phyloP scores from a whole-genome alignment of 2,329 filamentous ascomycete genomes.

The Dothideomycetes sp. region DNA sequence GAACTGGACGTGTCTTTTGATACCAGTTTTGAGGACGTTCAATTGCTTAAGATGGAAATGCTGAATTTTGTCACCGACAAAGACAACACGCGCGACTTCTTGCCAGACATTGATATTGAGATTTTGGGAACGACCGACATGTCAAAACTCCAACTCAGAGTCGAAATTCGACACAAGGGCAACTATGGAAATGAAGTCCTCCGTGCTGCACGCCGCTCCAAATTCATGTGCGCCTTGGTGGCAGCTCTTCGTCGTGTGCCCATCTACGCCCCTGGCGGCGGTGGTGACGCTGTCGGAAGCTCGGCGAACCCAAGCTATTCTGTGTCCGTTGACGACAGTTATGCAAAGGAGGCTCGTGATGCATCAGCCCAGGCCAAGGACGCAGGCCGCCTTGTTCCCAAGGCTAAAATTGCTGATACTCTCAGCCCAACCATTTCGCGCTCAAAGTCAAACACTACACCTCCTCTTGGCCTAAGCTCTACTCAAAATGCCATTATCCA shows the following conservation, averaged over 20 bases:
- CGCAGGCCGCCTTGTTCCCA: conserved; percentile 53
- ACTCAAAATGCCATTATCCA: conserved; percentile 31
- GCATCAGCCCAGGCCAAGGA: conserved; percentile 39
- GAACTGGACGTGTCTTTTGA: conserved; percentile 73
- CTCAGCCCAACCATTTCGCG: conserved; percentile 6
- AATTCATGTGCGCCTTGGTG: conserved; percentile 92
- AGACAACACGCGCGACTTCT: conserved; percentile 86
- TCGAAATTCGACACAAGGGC: conserved; percentile 78
- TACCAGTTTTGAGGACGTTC: conserved; percentile 81
- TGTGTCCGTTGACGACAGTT: conserved; percentile 60
- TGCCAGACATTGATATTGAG: conserved; percentile 68
- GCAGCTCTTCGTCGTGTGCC: conserved; percentile 77
- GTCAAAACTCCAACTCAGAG: conserved; percentile 73
- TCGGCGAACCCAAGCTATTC: conserved; percentile 68
- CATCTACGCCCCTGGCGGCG: conserved; percentile 71
- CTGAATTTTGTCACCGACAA: conserved; percentile 70
- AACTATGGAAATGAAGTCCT: conserved; percentile 61
- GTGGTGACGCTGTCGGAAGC: conserved; percentile 48
- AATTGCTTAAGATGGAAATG: conserved; percentile 75
- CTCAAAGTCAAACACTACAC: conserved; percentile 16
- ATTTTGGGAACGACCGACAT: conserved; percentile 71
- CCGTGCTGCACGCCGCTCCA: conserved; percentile 70
- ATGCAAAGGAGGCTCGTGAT: conserved; percentile 51
- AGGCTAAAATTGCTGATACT: conserved; percentile 13
- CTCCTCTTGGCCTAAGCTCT: conserved; percentile 20